A percentile compares a stretch with the other conserved stretches of the same genome.
These are phyloP conservation scores for Neofusicoccum ribis DNA, from an alignment of 2,329 filamentous ascomycete species.

Conservation along the genomic window DNA sequence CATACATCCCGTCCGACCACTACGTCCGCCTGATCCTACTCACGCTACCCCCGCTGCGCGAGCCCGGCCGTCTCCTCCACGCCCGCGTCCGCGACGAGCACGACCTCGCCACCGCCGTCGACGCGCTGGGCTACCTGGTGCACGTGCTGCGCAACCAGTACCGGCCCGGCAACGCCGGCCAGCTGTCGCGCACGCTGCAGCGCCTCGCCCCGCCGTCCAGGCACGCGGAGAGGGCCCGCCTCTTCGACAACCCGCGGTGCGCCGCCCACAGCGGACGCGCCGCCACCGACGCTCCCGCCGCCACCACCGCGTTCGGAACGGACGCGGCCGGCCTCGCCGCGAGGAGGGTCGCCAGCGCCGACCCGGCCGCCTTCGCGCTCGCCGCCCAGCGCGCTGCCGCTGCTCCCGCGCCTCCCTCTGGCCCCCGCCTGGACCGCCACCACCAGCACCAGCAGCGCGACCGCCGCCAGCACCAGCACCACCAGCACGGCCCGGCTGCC, in stretches of 20 bases:
- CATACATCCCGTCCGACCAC: not conserved
- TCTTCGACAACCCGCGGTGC: not conserved
- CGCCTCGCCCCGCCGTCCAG: not conserved
- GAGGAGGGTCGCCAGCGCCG: too few relatives aligned
- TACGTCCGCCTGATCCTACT: not conserved
- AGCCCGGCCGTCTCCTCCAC: not conserved
- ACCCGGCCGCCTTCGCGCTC: too few relatives aligned
- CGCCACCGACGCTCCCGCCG: not conserved
- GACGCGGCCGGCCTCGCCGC: too few relatives aligned
- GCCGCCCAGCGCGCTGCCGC: not conserved
- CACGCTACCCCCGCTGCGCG: not conserved
- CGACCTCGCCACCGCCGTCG: not conserved
- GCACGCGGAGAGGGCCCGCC: not conserved
- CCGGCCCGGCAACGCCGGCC: not conserved
- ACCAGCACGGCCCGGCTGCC: not conserved
- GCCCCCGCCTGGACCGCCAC: not conserved
- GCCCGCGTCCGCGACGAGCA: not conserved
- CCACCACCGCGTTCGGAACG: not conserved
- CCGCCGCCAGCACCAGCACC: not conserved
- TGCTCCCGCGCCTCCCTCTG: not conserved
- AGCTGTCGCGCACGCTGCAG: not conserved
- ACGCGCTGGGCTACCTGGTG: not conserved
- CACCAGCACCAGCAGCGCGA: not conserved
- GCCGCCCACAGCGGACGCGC: not conserved
- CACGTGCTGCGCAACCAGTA: not conserved